Conservation (phyloP, 352 stramenopile species). For the Phytophthora constricta region DNA sequence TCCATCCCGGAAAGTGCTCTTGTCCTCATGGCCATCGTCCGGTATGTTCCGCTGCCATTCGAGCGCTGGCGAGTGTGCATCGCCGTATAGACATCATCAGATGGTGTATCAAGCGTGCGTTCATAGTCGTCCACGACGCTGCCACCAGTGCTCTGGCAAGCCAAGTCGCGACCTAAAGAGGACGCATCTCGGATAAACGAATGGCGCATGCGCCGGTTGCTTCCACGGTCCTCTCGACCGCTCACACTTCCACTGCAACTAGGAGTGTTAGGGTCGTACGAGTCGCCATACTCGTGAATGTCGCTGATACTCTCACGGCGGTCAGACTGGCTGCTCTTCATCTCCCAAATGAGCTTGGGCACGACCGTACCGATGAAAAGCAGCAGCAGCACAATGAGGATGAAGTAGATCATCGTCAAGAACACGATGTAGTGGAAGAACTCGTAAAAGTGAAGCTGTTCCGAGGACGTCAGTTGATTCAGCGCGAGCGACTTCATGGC, state of each 20-base stretch:
- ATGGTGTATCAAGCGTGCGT: slow-evolving; percentile 30
- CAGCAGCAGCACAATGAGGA: slow-evolving; percentile 84
- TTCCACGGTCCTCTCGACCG: slow-evolving; percentile 33
- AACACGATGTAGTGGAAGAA: slow-evolving; percentile 93
- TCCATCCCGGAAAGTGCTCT: slow-evolving; percentile 76
- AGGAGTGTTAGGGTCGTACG: slow-evolving; percentile 26
- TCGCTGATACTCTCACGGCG: slow-evolving; percentile 34
- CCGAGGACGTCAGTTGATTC: slow-evolving; percentile 51
- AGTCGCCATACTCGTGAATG: slow-evolving; percentile 28
- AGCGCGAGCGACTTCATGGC: slow-evolving; percentile 60
- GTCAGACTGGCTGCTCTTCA: slow-evolving; percentile 38
- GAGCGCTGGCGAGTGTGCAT: slow-evolving; percentile 23
- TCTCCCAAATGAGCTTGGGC: slow-evolving; percentile 79
- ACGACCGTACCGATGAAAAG: slow-evolving; percentile 87
- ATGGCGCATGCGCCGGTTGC: slow-evolving; percentile 30
- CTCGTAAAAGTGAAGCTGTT: slow-evolving; percentile 89
- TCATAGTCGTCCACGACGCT: slow-evolving; percentile 24
- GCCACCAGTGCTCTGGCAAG: slow-evolving; percentile 21
- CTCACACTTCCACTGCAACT: slow-evolving; percentile 28
- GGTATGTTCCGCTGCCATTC: slow-evolving; percentile 17
- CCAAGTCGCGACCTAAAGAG: slow-evolving; percentile 25
- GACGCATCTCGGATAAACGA: slow-evolving; percentile 38
- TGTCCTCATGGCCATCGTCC: slow-evolving; percentile 38
- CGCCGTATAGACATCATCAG: slow-evolving; percentile 31
- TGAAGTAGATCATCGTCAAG: slow-evolving; percentile 91